phyloP scores from a whole-genome alignment of 2,329 filamentous ascomycete genomes.

The Pseudogymnoascus sp. region DNA sequence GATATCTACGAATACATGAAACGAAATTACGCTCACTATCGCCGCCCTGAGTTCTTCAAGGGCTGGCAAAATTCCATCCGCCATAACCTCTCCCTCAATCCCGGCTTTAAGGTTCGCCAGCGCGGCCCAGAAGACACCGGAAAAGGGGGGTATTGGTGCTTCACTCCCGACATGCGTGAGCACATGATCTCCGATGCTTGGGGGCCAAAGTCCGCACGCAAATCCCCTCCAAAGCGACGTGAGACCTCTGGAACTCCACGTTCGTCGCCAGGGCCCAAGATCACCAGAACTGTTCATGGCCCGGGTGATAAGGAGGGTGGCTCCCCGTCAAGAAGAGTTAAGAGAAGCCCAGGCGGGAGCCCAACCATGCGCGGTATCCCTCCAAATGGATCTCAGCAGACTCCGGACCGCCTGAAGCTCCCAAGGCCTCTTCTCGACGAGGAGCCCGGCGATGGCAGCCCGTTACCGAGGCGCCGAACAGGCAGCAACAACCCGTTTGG shows the following conservation, averaged over 20 bases:
- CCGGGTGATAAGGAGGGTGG: slow-evolving; percentile 32
- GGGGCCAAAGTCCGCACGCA: slow-evolving; percentile 16
- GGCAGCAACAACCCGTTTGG: slow-evolving; percentile 36
- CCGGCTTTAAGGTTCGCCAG: slow-evolving; percentile 87
- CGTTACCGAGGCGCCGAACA: slow-evolving; percentile 45
- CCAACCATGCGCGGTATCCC: slow-evolving; percentile 44
- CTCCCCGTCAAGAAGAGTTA: slow-evolving; percentile 46
- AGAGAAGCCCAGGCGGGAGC: slow-evolving; percentile 45
- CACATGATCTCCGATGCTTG: slow-evolving; percentile 72
- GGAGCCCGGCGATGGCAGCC: slow-evolving; percentile 44
- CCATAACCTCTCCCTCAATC: slow-evolving; percentile 91
- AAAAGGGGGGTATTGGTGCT: slow-evolving; percentile 99
- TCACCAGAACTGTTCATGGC: slow-evolving; percentile 35
- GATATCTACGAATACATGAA: slow-evolving; percentile 94
- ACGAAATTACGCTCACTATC: slow-evolving; percentile 86
- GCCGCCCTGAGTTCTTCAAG: slow-evolving; percentile 59
- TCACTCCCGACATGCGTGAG: slow-evolving; percentile 72
- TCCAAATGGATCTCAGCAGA: slow-evolving; percentile 39
- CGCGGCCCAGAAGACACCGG: slow-evolving; percentile 90
- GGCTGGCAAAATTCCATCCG: slow-evolving; percentile 99
- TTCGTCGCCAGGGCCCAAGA: background rate
- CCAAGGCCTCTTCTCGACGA: slow-evolving; percentile 18
- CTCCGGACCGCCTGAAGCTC: slow-evolving; percentile 45
- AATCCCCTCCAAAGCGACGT: background rate
- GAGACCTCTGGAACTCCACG: background rate